phyloP scores from a whole-genome alignment of 331 rosid species.

The Acacia concinna region DNA sequence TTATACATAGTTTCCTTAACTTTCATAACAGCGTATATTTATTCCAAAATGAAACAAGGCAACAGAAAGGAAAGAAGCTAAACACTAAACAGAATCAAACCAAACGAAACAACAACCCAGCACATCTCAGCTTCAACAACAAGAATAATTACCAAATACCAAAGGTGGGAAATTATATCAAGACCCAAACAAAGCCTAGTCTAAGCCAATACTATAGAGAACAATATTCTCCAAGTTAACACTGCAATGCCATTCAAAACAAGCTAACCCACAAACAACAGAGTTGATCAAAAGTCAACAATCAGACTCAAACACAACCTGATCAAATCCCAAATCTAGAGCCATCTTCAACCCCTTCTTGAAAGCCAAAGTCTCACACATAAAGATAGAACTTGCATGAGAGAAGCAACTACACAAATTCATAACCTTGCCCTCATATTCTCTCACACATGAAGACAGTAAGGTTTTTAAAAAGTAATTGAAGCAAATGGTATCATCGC shows the following conservation, averaged over 20 bases:
- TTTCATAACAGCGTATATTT: too few species aligned
- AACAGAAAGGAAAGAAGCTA: too few species aligned
- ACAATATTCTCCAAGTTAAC: not conserved
- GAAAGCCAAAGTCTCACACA: not conserved
- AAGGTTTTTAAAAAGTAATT: not conserved
- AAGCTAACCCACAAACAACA: not conserved
- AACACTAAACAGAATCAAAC: too few species aligned
- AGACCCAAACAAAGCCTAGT: not conserved
- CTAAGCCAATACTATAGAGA: not conserved
- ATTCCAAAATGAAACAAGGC: too few species aligned
- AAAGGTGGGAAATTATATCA: not conserved
- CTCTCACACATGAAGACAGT: not conserved
- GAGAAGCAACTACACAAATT: not conserved
- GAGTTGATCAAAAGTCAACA: not conserved
- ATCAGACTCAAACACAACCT: not conserved
- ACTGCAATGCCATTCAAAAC: not conserved
- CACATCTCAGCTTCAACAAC: not conserved
- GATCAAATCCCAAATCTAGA: not conserved
- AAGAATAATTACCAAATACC: not conserved
- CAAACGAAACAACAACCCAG: not conserved
- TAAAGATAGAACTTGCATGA: not conserved
- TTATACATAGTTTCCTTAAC: too few species aligned
- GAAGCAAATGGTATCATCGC: not conserved
- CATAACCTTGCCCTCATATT: not conserved
- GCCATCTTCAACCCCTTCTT: not conserved